A percentile compares a stretch with the other conserved stretches of the same genome.
These are phyloP conservation scores for Backusella sp. DNA, from an alignment of 192 early-diverging fungal species.

Conservation along the genomic window DNA sequence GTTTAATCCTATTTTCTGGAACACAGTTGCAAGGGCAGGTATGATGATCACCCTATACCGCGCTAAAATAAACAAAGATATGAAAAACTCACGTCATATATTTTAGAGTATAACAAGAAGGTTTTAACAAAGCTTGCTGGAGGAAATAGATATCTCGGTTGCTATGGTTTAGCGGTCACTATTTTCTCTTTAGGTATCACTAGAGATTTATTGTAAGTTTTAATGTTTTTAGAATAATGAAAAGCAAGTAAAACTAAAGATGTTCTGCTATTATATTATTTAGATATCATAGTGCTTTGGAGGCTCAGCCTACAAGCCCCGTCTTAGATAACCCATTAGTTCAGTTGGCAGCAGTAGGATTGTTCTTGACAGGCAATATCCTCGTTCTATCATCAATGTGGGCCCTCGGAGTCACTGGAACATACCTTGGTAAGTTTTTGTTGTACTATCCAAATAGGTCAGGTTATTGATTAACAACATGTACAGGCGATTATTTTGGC, in stretches of 20 bases:
- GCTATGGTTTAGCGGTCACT: constrained; percentile 76
- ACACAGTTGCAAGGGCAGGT: constrained; percentile 82
- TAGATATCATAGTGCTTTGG: constrained; percentile 70
- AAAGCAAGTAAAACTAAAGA: not conserved
- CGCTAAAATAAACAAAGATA: not conserved
- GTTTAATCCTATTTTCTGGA: constrained; percentile 92
- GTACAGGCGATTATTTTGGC: constrained; percentile 88
- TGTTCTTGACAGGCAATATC: constrained; percentile 64
- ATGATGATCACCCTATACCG: not conserved
- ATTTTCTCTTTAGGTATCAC: constrained; percentile 83
- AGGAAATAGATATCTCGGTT: constrained; percentile 67
- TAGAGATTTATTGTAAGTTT: constrained; percentile 70
- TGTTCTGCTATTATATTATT: not conserved
- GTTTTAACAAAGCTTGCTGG: constrained; percentile 70
- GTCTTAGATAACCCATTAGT: constrained; percentile 47
- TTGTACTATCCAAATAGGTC: not conserved
- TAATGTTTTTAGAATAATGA: not conserved
- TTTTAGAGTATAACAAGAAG: constrained; percentile 71
- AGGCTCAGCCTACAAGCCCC: constrained; percentile 59
- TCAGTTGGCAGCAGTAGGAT: constrained; percentile 44
- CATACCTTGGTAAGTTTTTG: constrained; percentile 71
- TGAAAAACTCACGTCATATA: not conserved
- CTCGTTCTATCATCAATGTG: constrained; percentile 86
- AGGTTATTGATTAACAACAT: not conserved
- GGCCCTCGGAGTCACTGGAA: constrained; percentile 84